These are phyloP conservation scores for Pseudocercospora musae DNA, from an alignment of 2,329 filamentous ascomycete genomes.

Conservation along the genomic window DNA sequence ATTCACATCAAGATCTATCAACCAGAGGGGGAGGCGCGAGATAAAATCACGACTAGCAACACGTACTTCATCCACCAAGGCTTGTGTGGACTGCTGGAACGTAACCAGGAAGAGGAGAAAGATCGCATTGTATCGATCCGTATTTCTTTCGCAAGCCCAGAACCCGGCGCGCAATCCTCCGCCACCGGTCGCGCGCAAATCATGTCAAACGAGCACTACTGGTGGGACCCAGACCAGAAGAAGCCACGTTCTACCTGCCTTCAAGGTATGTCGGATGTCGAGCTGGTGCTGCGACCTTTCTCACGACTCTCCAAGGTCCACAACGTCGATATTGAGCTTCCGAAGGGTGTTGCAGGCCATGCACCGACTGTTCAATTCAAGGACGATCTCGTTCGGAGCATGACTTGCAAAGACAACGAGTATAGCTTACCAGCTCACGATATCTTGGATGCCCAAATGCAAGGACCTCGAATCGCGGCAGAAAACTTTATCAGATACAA, in stretches of 20 bases:
- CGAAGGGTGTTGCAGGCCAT: constrained; percentile 17
- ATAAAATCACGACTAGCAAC: constrained; percentile 23
- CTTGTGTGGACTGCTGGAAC: constrained; percentile 27
- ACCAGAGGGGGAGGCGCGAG: constrained; percentile 12
- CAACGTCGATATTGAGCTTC: constrained; percentile 26
- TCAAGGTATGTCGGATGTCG: constrained; percentile 27
- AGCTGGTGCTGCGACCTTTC: constrained; percentile 30
- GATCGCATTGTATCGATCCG: constrained; percentile 25
- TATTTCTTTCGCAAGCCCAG: constrained; percentile 24
- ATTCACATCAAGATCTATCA: constrained; percentile 30
- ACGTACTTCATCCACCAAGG: constrained; percentile 33
- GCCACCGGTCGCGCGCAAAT: constrained; percentile 9
- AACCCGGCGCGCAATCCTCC: neutral
- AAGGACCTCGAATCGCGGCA: neutral
- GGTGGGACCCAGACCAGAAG: constrained; percentile 26
- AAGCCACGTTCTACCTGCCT: constrained; percentile 24
- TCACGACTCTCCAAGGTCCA: constrained; percentile 24
- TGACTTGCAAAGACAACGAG: constrained; percentile 14
- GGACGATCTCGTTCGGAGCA: constrained; percentile 16
- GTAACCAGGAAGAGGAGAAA: constrained; percentile 11
- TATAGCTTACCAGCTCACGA: neutral
- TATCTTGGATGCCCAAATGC: neutral
- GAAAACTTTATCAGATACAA: neutral
- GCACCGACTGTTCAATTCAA: constrained; percentile 19
- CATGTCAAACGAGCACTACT: constrained; percentile 17